Evolutionary conservation across 768 basidiomycete species (phyloP).

Genomic region (Lentinus brumalis): DNA sequence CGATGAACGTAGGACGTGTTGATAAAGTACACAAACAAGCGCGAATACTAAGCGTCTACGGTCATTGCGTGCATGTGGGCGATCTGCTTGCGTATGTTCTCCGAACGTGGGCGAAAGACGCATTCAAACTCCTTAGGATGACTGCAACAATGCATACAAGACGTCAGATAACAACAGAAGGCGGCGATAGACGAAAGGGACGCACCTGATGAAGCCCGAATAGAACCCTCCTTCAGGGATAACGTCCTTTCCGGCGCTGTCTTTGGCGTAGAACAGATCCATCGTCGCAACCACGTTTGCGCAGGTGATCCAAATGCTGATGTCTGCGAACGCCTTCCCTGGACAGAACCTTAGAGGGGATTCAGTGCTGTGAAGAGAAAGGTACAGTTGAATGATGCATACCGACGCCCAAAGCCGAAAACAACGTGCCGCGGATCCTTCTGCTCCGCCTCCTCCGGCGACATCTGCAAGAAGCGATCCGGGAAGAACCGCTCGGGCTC

Average conservation of each 20-base stretch:
- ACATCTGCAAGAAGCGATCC: background rate
- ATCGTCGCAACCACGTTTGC: slow-evolving; percentile 39
- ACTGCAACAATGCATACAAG: no score
- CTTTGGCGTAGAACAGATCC: slow-evolving; percentile 28
- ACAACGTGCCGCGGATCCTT: slow-evolving; percentile 15
- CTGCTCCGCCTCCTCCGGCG: background rate
- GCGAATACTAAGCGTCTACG: background rate
- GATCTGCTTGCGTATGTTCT: background rate
- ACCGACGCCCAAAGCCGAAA: slow-evolving; percentile 24
- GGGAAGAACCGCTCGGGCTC: background rate
- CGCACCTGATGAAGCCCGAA: slow-evolving; percentile 32
- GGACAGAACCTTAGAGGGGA: slow-evolving; percentile 48
- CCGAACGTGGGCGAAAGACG: background rate
- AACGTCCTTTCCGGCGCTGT: slow-evolving; percentile 42
- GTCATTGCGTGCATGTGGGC: background rate
- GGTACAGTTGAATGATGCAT: background rate
- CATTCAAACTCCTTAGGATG: background rate
- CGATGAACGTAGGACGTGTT: background rate
- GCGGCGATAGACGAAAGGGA: slow-evolving; percentile 13
- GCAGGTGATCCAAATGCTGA: slow-evolving; percentile 47
- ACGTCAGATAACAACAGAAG: no score
- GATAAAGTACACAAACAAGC: background rate
- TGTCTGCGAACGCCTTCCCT: slow-evolving; percentile 53
- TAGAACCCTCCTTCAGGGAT: slow-evolving; percentile 43
- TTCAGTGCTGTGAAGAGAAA: background rate